Conservation (phyloP, 2,329 filamentous ascomycete genomes). For the Neofusicoccum laricinum region DNA sequence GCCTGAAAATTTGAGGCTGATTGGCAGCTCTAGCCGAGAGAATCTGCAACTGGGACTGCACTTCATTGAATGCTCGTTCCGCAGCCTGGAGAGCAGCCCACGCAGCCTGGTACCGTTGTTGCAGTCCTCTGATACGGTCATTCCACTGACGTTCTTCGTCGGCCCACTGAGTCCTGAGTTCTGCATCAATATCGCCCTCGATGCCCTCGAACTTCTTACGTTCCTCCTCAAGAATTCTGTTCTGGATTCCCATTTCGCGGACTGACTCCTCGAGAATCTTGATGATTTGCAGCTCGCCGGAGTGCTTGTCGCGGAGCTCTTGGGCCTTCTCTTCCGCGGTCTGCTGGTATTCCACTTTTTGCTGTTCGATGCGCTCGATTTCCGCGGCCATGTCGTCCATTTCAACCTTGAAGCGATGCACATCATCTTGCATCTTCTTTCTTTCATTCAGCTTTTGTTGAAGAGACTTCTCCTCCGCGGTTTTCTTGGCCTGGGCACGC, state of each 20-base stretch:
- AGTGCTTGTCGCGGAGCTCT: constrained; percentile 39
- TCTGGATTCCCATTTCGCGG: constrained; percentile 65
- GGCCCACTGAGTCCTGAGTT: constrained; percentile 37
- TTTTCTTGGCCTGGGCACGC: constrained; percentile 72
- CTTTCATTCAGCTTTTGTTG: constrained; percentile 68
- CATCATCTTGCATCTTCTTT: constrained; percentile 67
- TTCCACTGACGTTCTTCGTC: constrained; percentile 58
- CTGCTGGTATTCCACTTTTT: constrained; percentile 36
- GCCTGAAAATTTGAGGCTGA: constrained; percentile 31
- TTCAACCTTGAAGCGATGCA: constrained; percentile 65
- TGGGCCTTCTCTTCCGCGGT: constrained; percentile 40
- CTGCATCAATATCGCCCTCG: constrained; percentile 41
- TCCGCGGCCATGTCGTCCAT: constrained; percentile 55
- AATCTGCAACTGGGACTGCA: constrained; percentile 40
- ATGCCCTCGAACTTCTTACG: constrained; percentile 52
- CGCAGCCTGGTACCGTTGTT: constrained; percentile 44
- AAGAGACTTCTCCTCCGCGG: constrained; percentile 71
- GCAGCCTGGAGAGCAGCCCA: constrained; percentile 34
- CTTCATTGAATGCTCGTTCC: constrained; percentile 38
- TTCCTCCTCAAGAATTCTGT: constrained; percentile 72
- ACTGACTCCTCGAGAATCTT: constrained; percentile 70
- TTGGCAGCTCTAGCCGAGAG: constrained; percentile 37
- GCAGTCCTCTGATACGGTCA: constrained; percentile 52
- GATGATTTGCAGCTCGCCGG: constrained; percentile 46
- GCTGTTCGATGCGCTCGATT: constrained; percentile 47